These are phyloP conservation scores for Suillus ampliporus DNA, from an alignment of 768 basidiomycete genomes.

Conservation along the genomic window DNA sequence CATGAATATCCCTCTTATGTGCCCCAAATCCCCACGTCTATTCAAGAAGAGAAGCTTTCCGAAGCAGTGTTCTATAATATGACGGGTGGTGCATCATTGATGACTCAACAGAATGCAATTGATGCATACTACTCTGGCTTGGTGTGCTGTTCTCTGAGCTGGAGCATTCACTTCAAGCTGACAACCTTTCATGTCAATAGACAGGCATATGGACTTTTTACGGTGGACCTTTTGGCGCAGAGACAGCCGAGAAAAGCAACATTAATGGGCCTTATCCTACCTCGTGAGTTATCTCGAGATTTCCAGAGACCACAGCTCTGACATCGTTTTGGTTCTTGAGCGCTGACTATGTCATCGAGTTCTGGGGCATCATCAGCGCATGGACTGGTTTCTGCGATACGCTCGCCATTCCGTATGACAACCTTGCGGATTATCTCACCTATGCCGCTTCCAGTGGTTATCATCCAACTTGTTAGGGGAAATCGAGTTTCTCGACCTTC, in stretches of 20 bases:
- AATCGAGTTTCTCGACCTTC: neutral
- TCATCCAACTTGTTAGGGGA: slow-evolving; percentile 21
- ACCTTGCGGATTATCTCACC: slow-evolving; percentile 28
- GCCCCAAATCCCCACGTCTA: slow-evolving; percentile 15
- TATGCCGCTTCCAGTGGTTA: slow-evolving; percentile 25
- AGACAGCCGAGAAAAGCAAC: slow-evolving; percentile 11
- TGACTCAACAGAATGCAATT: slow-evolving; percentile 26
- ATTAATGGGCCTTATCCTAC: slow-evolving; percentile 28
- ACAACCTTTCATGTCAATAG: slow-evolving; percentile 12
- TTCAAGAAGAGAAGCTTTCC: slow-evolving; percentile 20
- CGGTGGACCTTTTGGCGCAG: slow-evolving; percentile 16
- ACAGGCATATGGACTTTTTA: slow-evolving; percentile 19
- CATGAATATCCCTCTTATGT: slow-evolving; percentile 19
- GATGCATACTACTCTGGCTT: slow-evolving; percentile 27
- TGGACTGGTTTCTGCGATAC: slow-evolving; percentile 31
- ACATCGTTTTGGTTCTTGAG: slow-evolving; percentile 13
- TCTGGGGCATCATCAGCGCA: slow-evolving; percentile 28
- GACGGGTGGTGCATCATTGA: slow-evolving; percentile 21
- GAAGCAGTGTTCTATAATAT: slow-evolving; percentile 25
- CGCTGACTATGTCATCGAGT: slow-evolving; percentile 24
- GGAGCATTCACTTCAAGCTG: neutral
- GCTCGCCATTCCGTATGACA: slow-evolving; percentile 26
- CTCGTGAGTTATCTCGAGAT: slow-evolving; percentile 10
- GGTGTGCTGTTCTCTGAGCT: slow-evolving; percentile 15
- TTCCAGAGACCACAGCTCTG: neutral